Evolutionary conservation across 805 yeast genomes (phyloP), one percentile per base, ranked within the genome.

Genomic region (Kodamaea nitidulidarum): DNA sequence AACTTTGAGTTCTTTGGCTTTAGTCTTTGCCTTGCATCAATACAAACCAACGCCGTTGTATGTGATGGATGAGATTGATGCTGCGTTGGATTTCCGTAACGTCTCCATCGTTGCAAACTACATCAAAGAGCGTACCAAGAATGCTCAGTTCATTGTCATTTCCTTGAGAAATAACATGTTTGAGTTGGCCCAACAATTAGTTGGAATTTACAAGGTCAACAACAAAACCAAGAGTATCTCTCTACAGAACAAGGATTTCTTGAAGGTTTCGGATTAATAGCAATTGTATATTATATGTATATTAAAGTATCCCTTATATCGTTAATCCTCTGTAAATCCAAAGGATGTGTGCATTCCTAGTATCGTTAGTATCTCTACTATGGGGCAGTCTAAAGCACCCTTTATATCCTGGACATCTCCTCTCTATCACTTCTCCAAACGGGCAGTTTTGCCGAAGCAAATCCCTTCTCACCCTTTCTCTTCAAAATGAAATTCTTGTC

Each of bases 1-100:
- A 63, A 93, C 99, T 0, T 73, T 93, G 46, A 84, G 95, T 52
- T 91, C 98, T 0, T 71, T 93, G 52, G 98, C 98, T 0, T 70
- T 93, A 50, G 98, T 93, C 2, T 93, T 93, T 71, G 98, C 98
- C 0, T 73, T 93, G 20, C 98, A 93, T 60, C 84, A 86, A 50
- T 93, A 88, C 61, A 93, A 88, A 58, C 98, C 98, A 1, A 93
- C 98, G 0, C 98, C 98, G 4, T 65, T 93, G 35, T 93, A 93
- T 58, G 98, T 93, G 26, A 93, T 93, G 98, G 98, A 93, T 67
- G 98, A 93, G 65, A 93, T 93, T 50, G 98, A 93, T 67, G 98
- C 99, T 1, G 99, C 99, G 1, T 73, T 93, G 48, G 99, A 93
- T 66, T 93, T 93, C 65, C 72, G 97, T 58, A 93, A 93, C 52